Percentiles rank a stretch among this genome's conserved stretches.
phyloP scores from a whole-genome alignment of 331 rosid species.

The Arachis monticola region DNA sequence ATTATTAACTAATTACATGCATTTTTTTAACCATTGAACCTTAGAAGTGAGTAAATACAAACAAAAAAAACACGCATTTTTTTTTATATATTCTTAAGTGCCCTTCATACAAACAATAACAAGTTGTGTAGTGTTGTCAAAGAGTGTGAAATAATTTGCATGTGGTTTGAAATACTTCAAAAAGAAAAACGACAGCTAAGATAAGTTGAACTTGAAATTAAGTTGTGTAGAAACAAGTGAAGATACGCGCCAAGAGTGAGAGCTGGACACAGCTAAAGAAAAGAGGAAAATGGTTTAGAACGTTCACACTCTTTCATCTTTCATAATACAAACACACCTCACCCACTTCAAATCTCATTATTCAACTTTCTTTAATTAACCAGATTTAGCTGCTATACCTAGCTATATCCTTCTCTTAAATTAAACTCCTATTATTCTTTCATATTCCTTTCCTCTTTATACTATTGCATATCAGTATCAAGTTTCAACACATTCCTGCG shows the following conservation, averaged over 20 bases:
- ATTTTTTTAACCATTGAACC: not conserved
- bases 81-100: not conserved
- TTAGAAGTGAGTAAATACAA: constrained; percentile 12
- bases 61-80: not conserved
- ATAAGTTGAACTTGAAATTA: not conserved
- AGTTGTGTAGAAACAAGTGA: not conserved
- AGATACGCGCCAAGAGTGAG: constrained; percentile 16
- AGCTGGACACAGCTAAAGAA: constrained; percentile 45
- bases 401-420: not conserved
- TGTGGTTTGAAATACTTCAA: not conserved
- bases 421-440: not conserved
- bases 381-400: not conserved
- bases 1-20: no score
- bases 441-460: no score
- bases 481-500: no score
- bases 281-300: constrained; percentile 37
- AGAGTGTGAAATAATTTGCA: not conserved
- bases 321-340: not conserved
- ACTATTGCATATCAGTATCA: no score
- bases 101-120: not conserved
- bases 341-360: not conserved
- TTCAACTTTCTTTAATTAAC: not conserved
- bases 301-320: constrained; percentile 43
- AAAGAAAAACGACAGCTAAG: not conserved
- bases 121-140: not conserved